These are phyloP conservation scores for Dictyostelium purpureum DNA, from an alignment of 78 protist genomes.

Conservation along the genomic window DNA sequence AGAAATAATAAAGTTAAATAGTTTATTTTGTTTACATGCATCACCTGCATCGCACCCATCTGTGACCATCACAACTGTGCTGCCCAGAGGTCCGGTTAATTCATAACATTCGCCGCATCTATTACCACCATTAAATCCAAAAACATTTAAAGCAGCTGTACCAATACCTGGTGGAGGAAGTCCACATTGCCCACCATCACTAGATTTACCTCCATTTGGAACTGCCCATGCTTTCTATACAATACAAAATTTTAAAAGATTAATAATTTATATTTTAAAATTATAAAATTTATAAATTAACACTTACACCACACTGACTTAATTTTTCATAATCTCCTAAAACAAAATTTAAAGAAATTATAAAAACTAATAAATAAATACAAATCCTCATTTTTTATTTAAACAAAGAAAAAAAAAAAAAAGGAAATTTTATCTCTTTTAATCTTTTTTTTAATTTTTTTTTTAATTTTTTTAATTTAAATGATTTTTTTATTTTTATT, in stretches of 20 bases:
- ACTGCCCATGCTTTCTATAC: not conserved
- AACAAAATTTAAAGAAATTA: too few relatives aligned
- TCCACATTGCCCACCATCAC: not conserved
- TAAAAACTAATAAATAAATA: too few relatives aligned
- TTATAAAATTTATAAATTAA: not conserved
- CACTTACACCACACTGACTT: slow-evolving; percentile 5
- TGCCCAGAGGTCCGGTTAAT: slow-evolving; percentile 27
- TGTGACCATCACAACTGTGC: slow-evolving; percentile 17
- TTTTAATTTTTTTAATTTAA: too few relatives aligned
- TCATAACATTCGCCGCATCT: slow-evolving; percentile 38
- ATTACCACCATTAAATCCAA: not conserved
- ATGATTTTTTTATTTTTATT: too few relatives aligned
- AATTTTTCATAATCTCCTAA: too few relatives aligned
- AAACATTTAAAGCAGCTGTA: not conserved
- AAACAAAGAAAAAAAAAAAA: too few relatives aligned
- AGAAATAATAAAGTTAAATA: slow-evolving; percentile 8
- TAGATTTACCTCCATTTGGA: not conserved
- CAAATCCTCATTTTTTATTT: too few relatives aligned
- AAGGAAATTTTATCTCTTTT: too few relatives aligned
- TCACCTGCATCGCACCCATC: slow-evolving; percentile 55
- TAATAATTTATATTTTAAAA: not conserved
- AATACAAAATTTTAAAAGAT: too few relatives aligned
- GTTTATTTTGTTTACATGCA: slow-evolving; percentile 32
- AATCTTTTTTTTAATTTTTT: too few relatives aligned
- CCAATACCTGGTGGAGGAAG: not conserved